Base-by-base conservation (phyloP, 257 asterid species). In the Prunella vulgaris region DNA sequence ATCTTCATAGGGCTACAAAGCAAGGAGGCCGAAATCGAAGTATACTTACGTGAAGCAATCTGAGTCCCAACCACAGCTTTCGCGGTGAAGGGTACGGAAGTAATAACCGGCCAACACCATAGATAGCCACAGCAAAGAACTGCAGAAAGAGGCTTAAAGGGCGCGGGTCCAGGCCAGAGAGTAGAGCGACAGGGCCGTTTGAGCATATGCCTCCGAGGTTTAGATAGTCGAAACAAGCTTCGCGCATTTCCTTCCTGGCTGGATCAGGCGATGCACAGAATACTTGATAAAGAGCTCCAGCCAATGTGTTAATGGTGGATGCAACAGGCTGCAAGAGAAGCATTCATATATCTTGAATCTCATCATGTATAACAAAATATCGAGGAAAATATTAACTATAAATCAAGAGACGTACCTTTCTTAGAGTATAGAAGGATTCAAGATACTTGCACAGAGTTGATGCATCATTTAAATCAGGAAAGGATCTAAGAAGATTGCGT, bases 251-350 rank as follows among this genome's bases (percentile, higher is more conserved):
- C 68, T 80, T 79, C 75, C 85, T 87, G 30, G 93, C 90, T 46
- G 80, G 85, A 73, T 89, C 97, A 1, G 89, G 82, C 2, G 93
- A 87, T 35, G 92, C 87, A 77, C 90, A 81, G 56, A 87, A 86
- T 0, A 92, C 93, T 48, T 89, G 78, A 82, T 86, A 87, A 5
- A 86, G 85, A 5, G 95, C 93, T 60, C 89, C 94, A 0, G 96
- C 98, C 82, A 89, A 58, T 62, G 91, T 85, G 73, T 89, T 87
- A n/a, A 92, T 89, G 1, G 93, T 92, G 3, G 93, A 89, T 61
- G 97, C 90, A 56, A 84, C 88, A 0, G 97, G 95, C 97, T 91
- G 85, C 81, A 81, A 76, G 69, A 28, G 0, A 15, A 64, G 17
- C 53, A 59, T 13, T 53, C 30, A 35, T 17, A 22, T 42, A 38